Percentiles rank a stretch among this genome's conserved stretches.
These are phyloP conservation scores for Aegilops tauschii DNA, from an alignment of 176 grass and related monocot genomes.

Conservation along the genomic window DNA sequence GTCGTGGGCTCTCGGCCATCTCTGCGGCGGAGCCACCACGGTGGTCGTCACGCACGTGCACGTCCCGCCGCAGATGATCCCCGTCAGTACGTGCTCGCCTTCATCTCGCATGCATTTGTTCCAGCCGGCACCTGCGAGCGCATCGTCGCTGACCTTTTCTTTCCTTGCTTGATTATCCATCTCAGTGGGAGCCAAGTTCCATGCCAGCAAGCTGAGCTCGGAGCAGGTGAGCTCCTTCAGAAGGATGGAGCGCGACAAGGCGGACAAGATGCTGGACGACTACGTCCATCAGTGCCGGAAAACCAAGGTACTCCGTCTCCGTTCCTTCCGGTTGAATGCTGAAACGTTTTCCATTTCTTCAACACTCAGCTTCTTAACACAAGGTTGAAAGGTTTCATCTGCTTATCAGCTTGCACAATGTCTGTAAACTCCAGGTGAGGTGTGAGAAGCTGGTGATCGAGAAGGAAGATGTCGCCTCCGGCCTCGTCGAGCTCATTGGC, in stretches of 20 bases:
- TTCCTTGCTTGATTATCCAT: background rate
- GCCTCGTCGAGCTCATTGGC: constrained; percentile 50
- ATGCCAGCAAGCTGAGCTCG: constrained; percentile 31
- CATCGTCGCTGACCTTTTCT: background rate
- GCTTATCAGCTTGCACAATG: background rate
- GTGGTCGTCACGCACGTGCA: constrained; percentile 76
- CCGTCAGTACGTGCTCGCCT: constrained; percentile 56
- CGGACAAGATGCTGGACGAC: constrained; percentile 36
- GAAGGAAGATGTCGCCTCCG: constrained; percentile 44
- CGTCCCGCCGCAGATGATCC: constrained; percentile 63
- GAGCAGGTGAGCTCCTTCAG: constrained; percentile 50
- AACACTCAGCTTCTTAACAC: no score
- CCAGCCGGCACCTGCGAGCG: background rate
- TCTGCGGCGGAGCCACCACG: constrained; percentile 33
- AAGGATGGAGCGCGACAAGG: constrained; percentile 50
- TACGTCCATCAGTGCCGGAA: constrained; percentile 51
- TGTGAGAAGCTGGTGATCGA: constrained; percentile 60
- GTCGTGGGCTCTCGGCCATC: constrained; percentile 46
- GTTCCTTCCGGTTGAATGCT: background rate
- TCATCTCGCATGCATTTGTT: background rate
- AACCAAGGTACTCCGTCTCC: constrained; percentile 37
- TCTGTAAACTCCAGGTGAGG: constrained; percentile 38
- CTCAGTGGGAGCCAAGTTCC: constrained; percentile 65
- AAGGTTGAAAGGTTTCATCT: background rate
- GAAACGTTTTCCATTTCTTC: background rate